Evolutionary conservation across 768 basidiomycete genomes (phyloP).

Genomic region (Agaricus sinodeliciosus): DNA sequence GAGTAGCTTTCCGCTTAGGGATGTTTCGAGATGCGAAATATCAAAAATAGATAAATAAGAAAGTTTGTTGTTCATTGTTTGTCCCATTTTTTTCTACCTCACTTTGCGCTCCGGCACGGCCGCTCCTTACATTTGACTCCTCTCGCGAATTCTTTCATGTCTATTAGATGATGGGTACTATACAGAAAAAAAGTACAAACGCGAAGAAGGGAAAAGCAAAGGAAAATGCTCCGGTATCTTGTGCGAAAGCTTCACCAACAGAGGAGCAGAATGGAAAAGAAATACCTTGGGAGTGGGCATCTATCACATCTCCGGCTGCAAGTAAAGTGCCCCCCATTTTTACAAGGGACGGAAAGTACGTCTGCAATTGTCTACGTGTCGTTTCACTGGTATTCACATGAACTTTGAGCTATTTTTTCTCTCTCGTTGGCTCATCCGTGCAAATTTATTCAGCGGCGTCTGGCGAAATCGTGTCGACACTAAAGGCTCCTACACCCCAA

Average conservation of each 20-base stretch:
- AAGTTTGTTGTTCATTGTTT: constrained; percentile 25
- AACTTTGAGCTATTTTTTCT: constrained; percentile 75
- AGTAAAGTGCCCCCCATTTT: constrained; percentile 70
- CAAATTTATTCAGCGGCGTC: constrained; percentile 80
- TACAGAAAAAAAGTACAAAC: constrained; percentile 14
- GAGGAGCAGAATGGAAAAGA: constrained; percentile 21
- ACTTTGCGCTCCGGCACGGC: constrained; percentile 3
- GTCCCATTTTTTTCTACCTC: constrained; percentile 27
- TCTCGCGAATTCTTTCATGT: constrained; percentile 12
- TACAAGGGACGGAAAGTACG: constrained; percentile 82
- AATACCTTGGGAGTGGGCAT: constrained; percentile 59
- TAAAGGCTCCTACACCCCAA: constrained; percentile 44
- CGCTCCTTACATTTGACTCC: constrained; percentile 11
- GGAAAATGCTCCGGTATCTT: constrained; percentile 22
- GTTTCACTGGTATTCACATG: constrained; percentile 1
- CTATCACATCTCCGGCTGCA: constrained; percentile 61
- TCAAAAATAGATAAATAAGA: background rate
- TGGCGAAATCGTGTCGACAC: constrained; percentile 75
- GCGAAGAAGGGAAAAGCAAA: constrained; percentile 47
- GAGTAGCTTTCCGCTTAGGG: too few relatives aligned
- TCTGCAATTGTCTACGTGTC: constrained; percentile 1
- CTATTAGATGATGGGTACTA: constrained; percentile 2
- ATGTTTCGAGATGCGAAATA: background rate
- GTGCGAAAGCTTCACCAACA: constrained; percentile 9
- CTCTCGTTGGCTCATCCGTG: constrained; percentile 72